Percentiles rank a stretch among this genome's conserved stretches.
Conservation (phyloP, 495 filamentous ascomycete genomes). For the Endocarpon pusillum region DNA sequence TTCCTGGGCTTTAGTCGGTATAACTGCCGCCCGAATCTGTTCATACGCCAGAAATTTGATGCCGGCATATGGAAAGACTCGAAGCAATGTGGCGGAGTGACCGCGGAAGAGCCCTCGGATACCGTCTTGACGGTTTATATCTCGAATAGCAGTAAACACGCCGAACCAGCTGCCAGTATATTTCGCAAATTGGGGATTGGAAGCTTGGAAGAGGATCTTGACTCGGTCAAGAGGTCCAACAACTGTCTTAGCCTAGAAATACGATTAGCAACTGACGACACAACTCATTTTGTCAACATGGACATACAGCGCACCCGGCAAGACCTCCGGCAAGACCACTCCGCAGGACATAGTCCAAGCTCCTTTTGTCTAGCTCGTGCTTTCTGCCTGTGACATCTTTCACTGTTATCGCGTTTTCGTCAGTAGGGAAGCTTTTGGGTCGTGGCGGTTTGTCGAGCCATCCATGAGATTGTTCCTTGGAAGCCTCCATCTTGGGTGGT, state of each 20-base stretch:
- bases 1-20: conserved; percentile 52
- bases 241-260: conserved; percentile 72
- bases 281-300: conserved; percentile 1
- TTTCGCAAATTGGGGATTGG: conserved; percentile 82
- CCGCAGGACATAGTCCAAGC: conserved; percentile 62
- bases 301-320: conserved; percentile 69
- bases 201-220: conserved; percentile 96
- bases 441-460: too few species aligned
- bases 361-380: conserved; percentile 45
- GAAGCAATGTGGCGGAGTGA: conserved; percentile 81
- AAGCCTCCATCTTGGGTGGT: conserved; percentile 7
- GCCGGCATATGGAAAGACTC: conserved; percentile 92
- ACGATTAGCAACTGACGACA: conserved; percentile 1
- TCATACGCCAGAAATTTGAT: conserved; percentile 98
- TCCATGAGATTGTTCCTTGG: too few species aligned
- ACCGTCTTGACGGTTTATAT: conserved; percentile 66
- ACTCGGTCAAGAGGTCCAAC: conserved; percentile 94
- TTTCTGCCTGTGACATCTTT: conserved; percentile 7
- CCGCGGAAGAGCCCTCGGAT: conserved; percentile 67
- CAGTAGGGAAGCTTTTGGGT: too few species aligned
- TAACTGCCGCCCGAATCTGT: conserved; percentile 67
- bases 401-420: too few species aligned
- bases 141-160: conserved; percentile 54
- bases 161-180: conserved; percentile 81
- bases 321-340: conserved; percentile 74